Conservation (phyloP, 2,329 filamentous ascomycete species). For the Colletotrichum eremochloae region DNA sequence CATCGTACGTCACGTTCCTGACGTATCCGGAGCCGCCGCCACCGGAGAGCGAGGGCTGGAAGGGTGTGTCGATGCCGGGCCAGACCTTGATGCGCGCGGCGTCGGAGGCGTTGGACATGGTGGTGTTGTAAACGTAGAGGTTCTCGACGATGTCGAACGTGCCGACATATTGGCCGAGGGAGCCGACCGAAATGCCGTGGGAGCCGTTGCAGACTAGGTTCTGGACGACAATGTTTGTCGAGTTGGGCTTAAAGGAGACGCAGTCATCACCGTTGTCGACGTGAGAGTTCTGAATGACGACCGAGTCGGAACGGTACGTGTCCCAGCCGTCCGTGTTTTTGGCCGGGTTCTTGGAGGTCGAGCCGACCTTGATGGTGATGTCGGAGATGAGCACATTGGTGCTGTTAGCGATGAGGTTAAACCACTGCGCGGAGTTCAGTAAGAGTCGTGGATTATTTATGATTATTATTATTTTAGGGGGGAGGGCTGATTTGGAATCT, state of each 20-base stretch:
- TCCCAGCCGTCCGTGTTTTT: slow-evolving; percentile 79
- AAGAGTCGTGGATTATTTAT: no score
- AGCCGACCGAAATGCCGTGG: slow-evolving; percentile 81
- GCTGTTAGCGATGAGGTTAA: slow-evolving; percentile 75
- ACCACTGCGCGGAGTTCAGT: slow-evolving; percentile 46
- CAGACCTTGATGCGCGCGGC: slow-evolving; percentile 82
- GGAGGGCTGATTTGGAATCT: slow-evolving; percentile 17
- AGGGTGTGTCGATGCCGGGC: slow-evolving; percentile 63
- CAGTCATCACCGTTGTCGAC: slow-evolving; percentile 78
- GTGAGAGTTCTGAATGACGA: slow-evolving; percentile 76
- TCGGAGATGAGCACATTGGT: slow-evolving; percentile 74
- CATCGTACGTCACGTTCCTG: slow-evolving; percentile 76
- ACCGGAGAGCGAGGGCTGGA: slow-evolving; percentile 67
- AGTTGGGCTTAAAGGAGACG: slow-evolving; percentile 81
- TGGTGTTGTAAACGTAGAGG: slow-evolving; percentile 73
- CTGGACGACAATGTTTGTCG: slow-evolving; percentile 76
- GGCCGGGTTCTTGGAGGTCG: slow-evolving; percentile 64
- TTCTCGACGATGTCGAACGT: slow-evolving; percentile 78
- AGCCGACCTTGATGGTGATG: slow-evolving; percentile 70
- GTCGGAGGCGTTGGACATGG: slow-evolving; percentile 71
- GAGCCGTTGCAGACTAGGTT: slow-evolving; percentile 77
- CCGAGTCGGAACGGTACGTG: slow-evolving; percentile 70
- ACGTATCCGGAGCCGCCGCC: slow-evolving; percentile 73
- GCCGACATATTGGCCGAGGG: slow-evolving; percentile 74
- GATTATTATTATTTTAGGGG: no score